Evolutionary conservation across 73 alveolate genomes (phyloP), one percentile per base, ranked within the genome.

Genomic region (Paramecium octaurelia): DNA sequence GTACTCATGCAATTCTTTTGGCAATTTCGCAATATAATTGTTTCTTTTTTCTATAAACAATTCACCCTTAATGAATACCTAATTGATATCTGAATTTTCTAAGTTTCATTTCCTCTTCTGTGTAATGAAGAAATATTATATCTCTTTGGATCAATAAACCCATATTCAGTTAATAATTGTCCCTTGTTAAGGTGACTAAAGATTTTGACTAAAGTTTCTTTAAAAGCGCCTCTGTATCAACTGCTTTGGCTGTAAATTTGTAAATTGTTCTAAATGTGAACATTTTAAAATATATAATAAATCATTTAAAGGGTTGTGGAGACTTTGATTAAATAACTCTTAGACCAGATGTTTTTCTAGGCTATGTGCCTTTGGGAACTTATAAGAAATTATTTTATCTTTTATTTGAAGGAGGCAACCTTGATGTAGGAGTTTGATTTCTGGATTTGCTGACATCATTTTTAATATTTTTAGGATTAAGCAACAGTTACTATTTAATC

Each of bases 1-100:
- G 27, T 31, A 80, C 16, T 80, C 91, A 80, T 80, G 57, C 58
- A 80, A 40, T 42, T 80, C 91, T 80, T 80, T 80, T 42, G 70
- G 91, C 50, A 80, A 80, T 80, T 48, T 80, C 20, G 76, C 1
- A 4, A 80, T 80, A 21, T 38, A 80, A 80, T 80, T 80, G 24
- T 80, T 21, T 35, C 57, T 80, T 80, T 46, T 80, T 20, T 46
- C 91, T 80, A 44, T 80, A 8, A 8, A 64, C 16, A 0, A 54
- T 16, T 2, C 21, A 54, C 6, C 4, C 23, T 73, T 31, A n/a
- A 44, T n/a, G 31, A 11, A n/a, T 80, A 80, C 91, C 75, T 80
- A 80, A 80, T 44, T 44, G 14, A 44, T 80, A 80, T 80, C 91
- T 21, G 8, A 18, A 23, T 48, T 80, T 80, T 21, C 31, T 44